A percentile compares a stretch with the other conserved stretches of the same genome.
phyloP scores from a whole-genome alignment of 352 stramenopile species.

The Phytophthora foliorum region DNA sequence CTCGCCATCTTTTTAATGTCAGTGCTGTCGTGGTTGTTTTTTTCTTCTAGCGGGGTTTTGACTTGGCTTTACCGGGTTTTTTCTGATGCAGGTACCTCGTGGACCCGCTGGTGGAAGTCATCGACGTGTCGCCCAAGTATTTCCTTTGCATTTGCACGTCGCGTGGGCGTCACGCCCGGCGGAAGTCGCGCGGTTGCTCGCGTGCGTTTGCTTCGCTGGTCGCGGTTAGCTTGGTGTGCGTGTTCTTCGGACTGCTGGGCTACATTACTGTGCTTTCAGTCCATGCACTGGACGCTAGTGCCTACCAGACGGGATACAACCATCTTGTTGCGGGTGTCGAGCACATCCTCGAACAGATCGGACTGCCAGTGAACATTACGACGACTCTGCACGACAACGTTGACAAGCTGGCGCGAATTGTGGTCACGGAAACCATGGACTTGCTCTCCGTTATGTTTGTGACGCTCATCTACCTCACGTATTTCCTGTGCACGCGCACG shows the following conservation, averaged over 20 bases:
- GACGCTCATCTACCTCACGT: slow-evolving; percentile 91
- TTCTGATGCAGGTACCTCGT: slow-evolving; percentile 70
- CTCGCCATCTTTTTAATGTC: slow-evolving; percentile 91
- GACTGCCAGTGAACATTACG: slow-evolving; percentile 88
- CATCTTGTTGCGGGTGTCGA: slow-evolving; percentile 75
- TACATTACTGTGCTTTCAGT: slow-evolving; percentile 92
- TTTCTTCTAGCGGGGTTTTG: background rate
- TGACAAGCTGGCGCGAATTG: slow-evolving; percentile 86
- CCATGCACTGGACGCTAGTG: slow-evolving; percentile 79
- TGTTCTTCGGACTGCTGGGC: slow-evolving; percentile 87
- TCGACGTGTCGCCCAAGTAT: slow-evolving; percentile 89
- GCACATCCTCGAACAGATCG: slow-evolving; percentile 73
- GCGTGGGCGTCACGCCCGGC: slow-evolving; percentile 70
- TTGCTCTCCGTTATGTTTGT: slow-evolving; percentile 92
- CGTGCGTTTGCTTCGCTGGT: slow-evolving; percentile 85
- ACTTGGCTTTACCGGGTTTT: background rate
- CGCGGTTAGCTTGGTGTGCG: slow-evolving; percentile 86
- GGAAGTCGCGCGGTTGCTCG: slow-evolving; percentile 84
- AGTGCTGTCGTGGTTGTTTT: slow-evolving; percentile 6
- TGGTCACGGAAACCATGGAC: slow-evolving; percentile 91
- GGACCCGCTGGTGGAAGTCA: slow-evolving; percentile 88
- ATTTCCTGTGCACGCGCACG: slow-evolving; percentile 89
- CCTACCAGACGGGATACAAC: slow-evolving; percentile 89
- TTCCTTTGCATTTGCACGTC: slow-evolving; percentile 91
- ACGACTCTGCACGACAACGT: slow-evolving; percentile 92